Evolutionary conservation across 1,284 basidiomycete species (phyloP), one percentile per base, ranked within the genome.

Genomic region (Trichosporon sp.): DNA sequence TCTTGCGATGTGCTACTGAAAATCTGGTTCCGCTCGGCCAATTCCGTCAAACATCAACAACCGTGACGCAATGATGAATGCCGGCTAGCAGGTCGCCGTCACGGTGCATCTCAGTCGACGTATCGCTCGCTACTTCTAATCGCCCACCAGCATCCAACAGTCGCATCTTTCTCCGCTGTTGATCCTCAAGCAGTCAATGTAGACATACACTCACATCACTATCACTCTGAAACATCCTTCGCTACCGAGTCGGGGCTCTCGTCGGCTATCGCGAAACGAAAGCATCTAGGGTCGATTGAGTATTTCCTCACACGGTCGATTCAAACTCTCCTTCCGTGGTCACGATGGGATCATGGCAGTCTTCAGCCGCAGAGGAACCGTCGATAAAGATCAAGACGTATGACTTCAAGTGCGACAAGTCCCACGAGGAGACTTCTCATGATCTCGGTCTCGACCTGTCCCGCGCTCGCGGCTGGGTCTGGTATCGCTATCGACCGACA

Each of bases 401-500:
- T 0, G 49, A 54, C 3, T 54, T 54, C 49, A 16, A 29, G 13
- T 54, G 49, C 25, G 25, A 27, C 25, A 29, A 54, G 49, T 27
- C 25, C 14, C 10, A 54, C 19, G 27, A 54, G 6, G 5, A 31
- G 27, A 5, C 49, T 13, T 31, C 49, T n/a, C 49, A 54, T 54
- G 29, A 2, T 1, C 49, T 54, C 14, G 49, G 19, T 27, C 6
- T 54, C 49, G 27, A 54, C 16, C 25, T 54, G 9, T n/a, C 25
- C 6, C 11, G 14, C 27, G 49, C 49, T 8, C 49, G 29, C 5
- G 64, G 64, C 27, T 65, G 64, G 64, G 61, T 40, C 0, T 65
- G 64, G 64, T 65, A 59, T n/a, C 60, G 64, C 34, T 6, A n/a
- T 21, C 62, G 65, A 6, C 65, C 65, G 3, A 60, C 61, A 21